Evolutionary conservation across 2,329 filamentous ascomycete species (phyloP).

Genomic region (Colletotrichum ledebouriae): DNA sequence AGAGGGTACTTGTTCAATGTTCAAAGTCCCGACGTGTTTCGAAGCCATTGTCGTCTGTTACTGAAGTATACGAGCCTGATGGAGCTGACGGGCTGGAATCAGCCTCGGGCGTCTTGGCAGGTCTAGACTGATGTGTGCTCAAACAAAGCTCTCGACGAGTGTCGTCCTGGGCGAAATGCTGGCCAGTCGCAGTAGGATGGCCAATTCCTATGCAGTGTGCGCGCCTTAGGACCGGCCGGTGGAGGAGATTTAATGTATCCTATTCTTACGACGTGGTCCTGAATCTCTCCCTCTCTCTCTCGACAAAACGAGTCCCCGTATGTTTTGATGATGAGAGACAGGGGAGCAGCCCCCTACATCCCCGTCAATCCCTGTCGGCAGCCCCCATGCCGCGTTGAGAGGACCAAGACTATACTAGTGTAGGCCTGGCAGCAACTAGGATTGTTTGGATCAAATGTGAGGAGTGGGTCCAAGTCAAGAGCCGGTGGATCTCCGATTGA

Average conservation of each 20-base stretch:
- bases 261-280: conserved; percentile 27
- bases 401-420: conserved; percentile 25
- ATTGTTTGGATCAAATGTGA: conserved; percentile 41
- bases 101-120: conserved; percentile 38
- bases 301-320: conserved; percentile 18
- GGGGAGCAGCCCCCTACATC: conserved; percentile 32
- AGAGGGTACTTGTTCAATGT: not conserved
- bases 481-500: conserved; percentile 40
- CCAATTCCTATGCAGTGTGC: conserved; percentile 7
- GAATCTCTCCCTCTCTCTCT: conserved; percentile 1
- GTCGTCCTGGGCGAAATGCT: conserved; percentile 1
- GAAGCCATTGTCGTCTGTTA: not conserved
- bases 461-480: conserved; percentile 34
- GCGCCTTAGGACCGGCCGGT: conserved; percentile 24
- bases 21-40: not conserved
- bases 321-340: conserved; percentile 31
- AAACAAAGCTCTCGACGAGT: not conserved
- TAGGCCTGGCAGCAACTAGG: conserved; percentile 42
- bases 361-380: conserved; percentile 29
- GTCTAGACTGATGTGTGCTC: conserved; percentile 21
- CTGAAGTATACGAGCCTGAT: not conserved
- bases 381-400: conserved; percentile 9
- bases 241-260: conserved; percentile 32
- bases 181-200: not conserved
- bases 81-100: conserved; percentile 26